These are phyloP conservation scores for Candida anglica DNA, from an alignment of 805 yeast genomes.

Conservation along the genomic window DNA sequence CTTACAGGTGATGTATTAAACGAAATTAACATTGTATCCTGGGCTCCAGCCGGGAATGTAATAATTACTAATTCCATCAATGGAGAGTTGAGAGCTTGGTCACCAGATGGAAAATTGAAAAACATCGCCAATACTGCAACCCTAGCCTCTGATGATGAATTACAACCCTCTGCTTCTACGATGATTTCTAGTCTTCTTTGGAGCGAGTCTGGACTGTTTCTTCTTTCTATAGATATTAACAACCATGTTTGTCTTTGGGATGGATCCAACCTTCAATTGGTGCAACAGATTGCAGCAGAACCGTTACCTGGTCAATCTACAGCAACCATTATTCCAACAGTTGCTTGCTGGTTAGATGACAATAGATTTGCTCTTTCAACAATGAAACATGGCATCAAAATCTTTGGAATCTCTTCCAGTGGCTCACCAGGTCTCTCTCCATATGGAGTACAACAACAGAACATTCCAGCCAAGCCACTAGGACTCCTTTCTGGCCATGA, in stretches of 20 bases:
- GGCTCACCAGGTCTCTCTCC: constrained; percentile 6
- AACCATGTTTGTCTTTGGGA: constrained; percentile 60
- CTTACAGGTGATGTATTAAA: constrained; percentile 11
- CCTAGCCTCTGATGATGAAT: constrained; percentile 6
- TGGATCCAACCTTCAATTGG: constrained; percentile 34
- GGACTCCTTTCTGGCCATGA: constrained; percentile 57
- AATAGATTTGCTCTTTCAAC: constrained; percentile 71
- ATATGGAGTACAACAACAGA: no score
- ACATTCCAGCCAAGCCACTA: constrained; percentile 12
- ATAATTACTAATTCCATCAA: constrained; percentile 61
- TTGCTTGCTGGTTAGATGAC: constrained; percentile 72
- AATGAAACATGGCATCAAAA: constrained; percentile 46
- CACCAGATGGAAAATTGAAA: constrained; percentile 60
- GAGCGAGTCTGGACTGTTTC: constrained; percentile 52
- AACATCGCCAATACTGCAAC: constrained; percentile 33
- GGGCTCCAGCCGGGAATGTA: constrained; percentile 66
- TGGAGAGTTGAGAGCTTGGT: constrained; percentile 83
- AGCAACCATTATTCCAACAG: constrained; percentile 23
- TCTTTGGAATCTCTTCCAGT: constrained; percentile 42
- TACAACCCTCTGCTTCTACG: constrained; percentile 13
- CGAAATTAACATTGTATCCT: constrained; percentile 37
- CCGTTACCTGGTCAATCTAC: constrained; percentile 2
- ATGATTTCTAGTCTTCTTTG: constrained; percentile 56
- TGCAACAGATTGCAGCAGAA: constrained; percentile 17
- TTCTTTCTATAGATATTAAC: constrained; percentile 55